Conservation (phyloP, 495 filamentous ascomycete genomes). For the Hypomontagnella monticulosa region DNA sequence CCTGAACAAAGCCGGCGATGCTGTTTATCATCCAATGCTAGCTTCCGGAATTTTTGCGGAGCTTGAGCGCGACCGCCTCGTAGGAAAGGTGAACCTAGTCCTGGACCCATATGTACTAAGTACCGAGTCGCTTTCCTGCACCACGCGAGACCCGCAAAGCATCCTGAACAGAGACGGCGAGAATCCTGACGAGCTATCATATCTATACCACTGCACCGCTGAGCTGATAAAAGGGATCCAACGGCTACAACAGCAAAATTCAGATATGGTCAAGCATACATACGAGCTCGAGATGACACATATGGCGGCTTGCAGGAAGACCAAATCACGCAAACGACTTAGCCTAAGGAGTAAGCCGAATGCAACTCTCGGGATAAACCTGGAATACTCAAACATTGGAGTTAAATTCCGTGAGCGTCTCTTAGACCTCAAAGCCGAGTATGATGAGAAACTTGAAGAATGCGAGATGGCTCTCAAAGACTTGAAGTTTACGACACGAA, state of each 20-base stretch:
- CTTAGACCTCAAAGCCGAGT: constrained; percentile 15
- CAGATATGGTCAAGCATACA: constrained; percentile 13
- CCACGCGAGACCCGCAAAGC: neutral
- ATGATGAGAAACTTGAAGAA: constrained; percentile 29
- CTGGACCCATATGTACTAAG: neutral
- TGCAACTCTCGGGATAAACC: neutral
- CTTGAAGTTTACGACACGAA: constrained; percentile 10
- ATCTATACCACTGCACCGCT: neutral
- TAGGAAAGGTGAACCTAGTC: neutral
- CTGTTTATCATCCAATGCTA: constrained; percentile 16
- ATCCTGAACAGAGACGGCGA: constrained; percentile 5
- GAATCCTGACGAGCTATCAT: neutral
- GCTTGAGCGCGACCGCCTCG: constrained; percentile 22
- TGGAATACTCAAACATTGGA: neutral
- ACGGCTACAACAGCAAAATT: constrained; percentile 16
- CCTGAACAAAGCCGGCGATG: neutral
- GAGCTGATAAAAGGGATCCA: constrained; percentile 16
- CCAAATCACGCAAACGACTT: neutral
- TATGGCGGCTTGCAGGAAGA: neutral
- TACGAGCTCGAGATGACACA: constrained; percentile 3
- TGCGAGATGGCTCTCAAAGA: constrained; percentile 18
- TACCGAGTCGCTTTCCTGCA: neutral
- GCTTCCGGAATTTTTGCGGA: constrained; percentile 22
- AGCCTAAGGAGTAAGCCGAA: neutral
- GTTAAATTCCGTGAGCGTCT: constrained; percentile 13